A percentile compares a stretch with the other conserved stretches of the same genome.
Evolutionary conservation across 2,329 filamentous ascomycete genomes (phyloP).

Genomic region (Diaporthe vexans): DNA sequence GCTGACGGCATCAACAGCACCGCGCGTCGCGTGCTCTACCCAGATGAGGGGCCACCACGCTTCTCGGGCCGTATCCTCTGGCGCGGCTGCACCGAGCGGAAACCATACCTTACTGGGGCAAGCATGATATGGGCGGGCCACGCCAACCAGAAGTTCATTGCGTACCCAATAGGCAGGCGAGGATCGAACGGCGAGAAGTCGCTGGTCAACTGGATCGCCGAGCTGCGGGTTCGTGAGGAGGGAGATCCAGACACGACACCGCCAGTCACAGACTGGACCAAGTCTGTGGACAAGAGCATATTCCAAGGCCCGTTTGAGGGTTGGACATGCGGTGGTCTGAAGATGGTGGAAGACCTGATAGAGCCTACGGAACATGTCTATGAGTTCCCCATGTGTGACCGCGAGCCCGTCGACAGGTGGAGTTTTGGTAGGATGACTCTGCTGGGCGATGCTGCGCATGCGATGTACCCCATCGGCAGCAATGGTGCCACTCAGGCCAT

Average conservation of each 20-base stretch:
- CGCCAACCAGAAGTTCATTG: conserved; percentile 62
- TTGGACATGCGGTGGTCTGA: conserved; percentile 58
- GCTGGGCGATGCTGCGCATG: conserved; percentile 56
- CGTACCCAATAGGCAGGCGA: conserved; percentile 58
- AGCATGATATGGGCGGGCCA: conserved; percentile 62
- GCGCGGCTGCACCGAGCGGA: conserved; percentile 58
- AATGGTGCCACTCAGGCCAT: conserved; percentile 61
- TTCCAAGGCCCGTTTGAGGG: conserved; percentile 56
- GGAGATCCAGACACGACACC: conserved; percentile 58
- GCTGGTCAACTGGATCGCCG: conserved; percentile 62
- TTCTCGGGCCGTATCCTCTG: conserved; percentile 62
- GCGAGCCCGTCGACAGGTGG: conserved; percentile 55
- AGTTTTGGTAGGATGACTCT: conserved; percentile 53
- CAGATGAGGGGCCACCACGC: conserved; percentile 57
- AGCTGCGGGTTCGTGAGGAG: conserved; percentile 57
- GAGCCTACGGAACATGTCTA: conserved; percentile 57
- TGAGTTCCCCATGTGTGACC: conserved; percentile 62
- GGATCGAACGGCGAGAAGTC: conserved; percentile 53
- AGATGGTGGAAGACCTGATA: conserved; percentile 57
- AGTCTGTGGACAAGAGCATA: conserved; percentile 55
- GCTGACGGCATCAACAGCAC: conserved; percentile 62
- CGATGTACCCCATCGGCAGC: conserved; percentile 59
- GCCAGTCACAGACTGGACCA: conserved; percentile 59
- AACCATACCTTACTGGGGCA: conserved; percentile 57
- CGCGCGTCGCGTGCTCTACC: conserved; percentile 56